A percentile compares a stretch with the other conserved stretches of the same genome.
Conservation (phyloP, 23 red algal genomes). For the Porphyridium purpureum region DNA sequence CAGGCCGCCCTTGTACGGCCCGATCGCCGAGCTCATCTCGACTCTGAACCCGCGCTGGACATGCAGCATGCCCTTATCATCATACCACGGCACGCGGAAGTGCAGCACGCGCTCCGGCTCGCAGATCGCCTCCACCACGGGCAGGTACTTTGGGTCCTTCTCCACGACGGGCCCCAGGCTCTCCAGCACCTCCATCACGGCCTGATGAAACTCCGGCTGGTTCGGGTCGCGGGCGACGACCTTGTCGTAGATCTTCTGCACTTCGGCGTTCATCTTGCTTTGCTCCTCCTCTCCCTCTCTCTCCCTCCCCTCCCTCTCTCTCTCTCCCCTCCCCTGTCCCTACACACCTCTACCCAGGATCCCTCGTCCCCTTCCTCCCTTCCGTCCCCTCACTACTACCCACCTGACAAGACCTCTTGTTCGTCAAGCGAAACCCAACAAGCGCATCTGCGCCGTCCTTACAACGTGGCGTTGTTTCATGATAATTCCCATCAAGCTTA, state of each 20-base stretch:
- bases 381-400: no score
- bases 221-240: conserved; percentile 4
- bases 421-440: no score
- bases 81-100: conserved; percentile 15
- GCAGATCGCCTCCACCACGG: neutral
- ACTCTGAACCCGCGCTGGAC: conserved; percentile 13
- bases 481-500: no score
- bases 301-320: no score
- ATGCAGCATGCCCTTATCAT: conserved; percentile 9
- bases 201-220: conserved; percentile 14
- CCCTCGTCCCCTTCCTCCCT: no score
- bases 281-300: no score
- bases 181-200: conserved; percentile 2
- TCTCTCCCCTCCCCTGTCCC: no score
- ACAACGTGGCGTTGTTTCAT: no score
- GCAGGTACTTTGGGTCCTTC: neutral
- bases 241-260: neutral
- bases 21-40: conserved; percentile 8
- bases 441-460: no score
- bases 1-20: conserved; percentile 19
- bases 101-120: conserved; percentile 15
- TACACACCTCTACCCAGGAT: no score
- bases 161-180: conserved; percentile 4
- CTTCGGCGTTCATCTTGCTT: neutral
- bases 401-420: no score